Evolutionary conservation across 257 asterid genomes (phyloP).

Genomic region (Solanum medicagineum): DNA sequence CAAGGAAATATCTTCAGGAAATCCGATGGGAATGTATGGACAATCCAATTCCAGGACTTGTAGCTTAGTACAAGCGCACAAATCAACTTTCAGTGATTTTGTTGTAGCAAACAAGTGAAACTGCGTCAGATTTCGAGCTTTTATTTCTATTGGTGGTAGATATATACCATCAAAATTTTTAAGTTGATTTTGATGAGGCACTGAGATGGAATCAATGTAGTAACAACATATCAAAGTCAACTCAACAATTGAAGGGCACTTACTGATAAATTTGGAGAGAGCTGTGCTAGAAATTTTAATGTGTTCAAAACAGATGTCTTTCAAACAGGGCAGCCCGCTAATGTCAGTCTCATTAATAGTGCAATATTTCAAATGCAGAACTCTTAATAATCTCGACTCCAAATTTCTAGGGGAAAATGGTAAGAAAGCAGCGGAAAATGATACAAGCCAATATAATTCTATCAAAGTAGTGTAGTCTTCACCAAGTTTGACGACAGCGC

Average conservation of each 20-base stretch:
- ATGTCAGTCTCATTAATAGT: no score
- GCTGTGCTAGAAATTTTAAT: background rate
- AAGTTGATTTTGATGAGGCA: background rate
- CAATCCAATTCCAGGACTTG: background rate
- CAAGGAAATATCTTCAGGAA: background rate
- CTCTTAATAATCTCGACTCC: no score
- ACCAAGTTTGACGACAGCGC: no score
- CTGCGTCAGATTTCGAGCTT: background rate
- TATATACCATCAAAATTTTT: background rate
- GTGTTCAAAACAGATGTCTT: background rate
- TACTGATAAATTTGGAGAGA: background rate
- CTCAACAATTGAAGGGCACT: background rate
- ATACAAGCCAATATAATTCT: no score
- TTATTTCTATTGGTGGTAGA: background rate
- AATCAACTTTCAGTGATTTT: background rate
- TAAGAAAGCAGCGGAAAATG: no score
- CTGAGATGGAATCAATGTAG: background rate
- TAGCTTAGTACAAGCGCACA: background rate
- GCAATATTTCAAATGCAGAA: no score
- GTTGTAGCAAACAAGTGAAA: background rate
- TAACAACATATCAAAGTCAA: background rate
- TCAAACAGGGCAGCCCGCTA: background rate
- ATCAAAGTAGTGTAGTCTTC: no score
- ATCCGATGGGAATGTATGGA: background rate
- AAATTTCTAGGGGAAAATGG: no score